phyloP scores from a whole-genome alignment of 192 early-diverging fungal species.

The Backusella liffmaniae region DNA sequence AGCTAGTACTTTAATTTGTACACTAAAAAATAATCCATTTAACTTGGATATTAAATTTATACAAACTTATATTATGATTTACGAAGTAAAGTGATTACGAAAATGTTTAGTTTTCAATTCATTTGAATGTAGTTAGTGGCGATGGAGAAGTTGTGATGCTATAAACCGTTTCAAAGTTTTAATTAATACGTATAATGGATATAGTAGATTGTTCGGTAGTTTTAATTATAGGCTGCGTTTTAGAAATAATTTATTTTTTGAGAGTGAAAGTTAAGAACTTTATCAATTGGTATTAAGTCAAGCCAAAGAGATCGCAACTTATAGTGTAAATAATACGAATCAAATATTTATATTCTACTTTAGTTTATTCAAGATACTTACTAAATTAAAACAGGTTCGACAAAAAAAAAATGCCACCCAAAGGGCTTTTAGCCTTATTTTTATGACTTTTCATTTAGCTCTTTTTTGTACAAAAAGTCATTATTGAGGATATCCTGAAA shows the following conservation, averaged over 20 bases:
- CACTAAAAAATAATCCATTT: no score
- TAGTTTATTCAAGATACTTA: not conserved
- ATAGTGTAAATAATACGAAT: not conserved
- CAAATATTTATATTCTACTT: not conserved
- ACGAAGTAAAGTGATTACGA: not conserved
- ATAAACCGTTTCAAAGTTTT: no score
- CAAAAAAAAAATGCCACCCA: not conserved
- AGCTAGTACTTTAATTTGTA: no score
- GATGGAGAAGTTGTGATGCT: no score
- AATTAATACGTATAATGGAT: not conserved
- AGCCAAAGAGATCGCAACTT: no score
- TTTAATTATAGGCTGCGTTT: not conserved
- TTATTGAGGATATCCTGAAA: not conserved
- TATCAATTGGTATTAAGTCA: not conserved
- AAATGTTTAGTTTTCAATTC: not conserved
- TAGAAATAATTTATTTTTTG: not conserved
- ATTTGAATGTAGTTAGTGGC: not conserved
- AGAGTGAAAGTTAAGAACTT: not conserved
- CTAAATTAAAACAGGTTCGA: no score
- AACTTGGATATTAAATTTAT: no score
- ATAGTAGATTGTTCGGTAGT: not conserved
- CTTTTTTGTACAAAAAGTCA: not conserved
- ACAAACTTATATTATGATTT: no score
- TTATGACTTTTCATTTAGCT: not conserved
- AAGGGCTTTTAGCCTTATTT: not conserved